phyloP scores from a whole-genome alignment of 257 asterid genomes.

The Verbascum thapsus region DNA sequence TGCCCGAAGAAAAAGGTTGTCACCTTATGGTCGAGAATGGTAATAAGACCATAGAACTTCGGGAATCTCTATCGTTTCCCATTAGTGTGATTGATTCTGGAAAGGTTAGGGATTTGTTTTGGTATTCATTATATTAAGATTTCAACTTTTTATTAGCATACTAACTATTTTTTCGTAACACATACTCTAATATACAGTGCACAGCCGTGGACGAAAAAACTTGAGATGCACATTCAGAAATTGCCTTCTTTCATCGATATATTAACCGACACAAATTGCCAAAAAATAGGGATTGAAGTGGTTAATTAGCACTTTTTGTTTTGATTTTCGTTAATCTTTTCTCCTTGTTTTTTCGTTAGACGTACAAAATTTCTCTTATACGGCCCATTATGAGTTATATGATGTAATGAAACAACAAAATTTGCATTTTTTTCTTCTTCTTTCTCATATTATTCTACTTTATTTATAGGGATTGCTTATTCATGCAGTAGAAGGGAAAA shows the following conservation, averaged over 20 bases:
- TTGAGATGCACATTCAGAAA: conserved; percentile 38
- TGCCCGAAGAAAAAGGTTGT: conserved; percentile 56
- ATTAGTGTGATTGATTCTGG: conserved; percentile 60
- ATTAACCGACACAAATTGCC: conserved; percentile 34
- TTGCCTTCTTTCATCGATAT: conserved; percentile 56
- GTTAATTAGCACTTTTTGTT: conserved; percentile 42
- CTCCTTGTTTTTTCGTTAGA: no score
- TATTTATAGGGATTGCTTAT: conserved; percentile 49
- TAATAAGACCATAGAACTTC: conserved; percentile 34
- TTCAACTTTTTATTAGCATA: neutral
- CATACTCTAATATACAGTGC: conserved; percentile 59
- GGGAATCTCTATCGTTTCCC: conserved; percentile 54
- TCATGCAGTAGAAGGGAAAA: no score
- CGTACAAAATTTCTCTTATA: no score
- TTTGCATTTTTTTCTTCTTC: no score
- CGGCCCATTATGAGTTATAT: no score
- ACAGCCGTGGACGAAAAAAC: conserved; percentile 48
- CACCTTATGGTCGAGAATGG: conserved; percentile 34
- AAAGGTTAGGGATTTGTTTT: conserved; percentile 43
- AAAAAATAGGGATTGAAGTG: conserved; percentile 57
- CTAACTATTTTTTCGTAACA: no score
- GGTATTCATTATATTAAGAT: conserved; percentile 9
- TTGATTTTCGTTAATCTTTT: neutral
- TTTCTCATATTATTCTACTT: neutral
- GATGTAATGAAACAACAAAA: neutral